Base-by-base conservation (phyloP, 2,329 filamentous ascomycete genomes). In the Sporothrix euskadiensis region DNA sequence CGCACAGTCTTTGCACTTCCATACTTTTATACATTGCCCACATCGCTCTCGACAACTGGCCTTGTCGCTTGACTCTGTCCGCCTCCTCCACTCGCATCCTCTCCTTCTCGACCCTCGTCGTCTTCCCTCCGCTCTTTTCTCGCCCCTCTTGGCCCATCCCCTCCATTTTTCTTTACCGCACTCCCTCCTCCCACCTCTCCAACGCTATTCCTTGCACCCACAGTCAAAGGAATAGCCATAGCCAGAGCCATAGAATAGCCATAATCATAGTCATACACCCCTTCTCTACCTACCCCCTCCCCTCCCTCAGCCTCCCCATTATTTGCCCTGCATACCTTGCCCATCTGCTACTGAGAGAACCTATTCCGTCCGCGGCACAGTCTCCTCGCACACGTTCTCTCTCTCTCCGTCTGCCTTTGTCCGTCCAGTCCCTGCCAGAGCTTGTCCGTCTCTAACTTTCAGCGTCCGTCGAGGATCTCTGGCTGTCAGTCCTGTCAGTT, bases 341-440 rank as follows among this genome's bases (percentile, higher is more conserved):
- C n/a, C 19, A 19, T 10, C 41, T 16, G 61, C 59, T 66, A 22
- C 16, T 66, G 47, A 66, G 59, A 65, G 49, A 47, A 47, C 59
- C 47, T 66, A 47, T 72, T 66, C 71, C 47, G 71, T 57, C 44
- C 47, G 57, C 59, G 71, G 71, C 71, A 72, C 71, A 66, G 71
- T 26, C 39, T 10, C 4, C n/a, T 59, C 68, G 5, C 52, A 32
- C 52, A 35, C 30, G 1, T 32, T 19, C 16, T 19, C 19, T 47
- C 19, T 47, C n/a, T 70, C 68, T 52, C 52, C 52, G 52, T 70
- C 68, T 70, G 52, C 19, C 35, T 19, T 12, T 69, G 32, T 41
- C 68, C 26, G 35, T 66, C 22, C 32, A 56, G 39, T 14, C 22
- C n/a, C 61, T 66, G 9, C 26, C 61, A 12, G 9, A 39, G 1